Base-by-base conservation (phyloP, 2,329 filamentous ascomycete species). In the Sporothrix inflata region DNA sequence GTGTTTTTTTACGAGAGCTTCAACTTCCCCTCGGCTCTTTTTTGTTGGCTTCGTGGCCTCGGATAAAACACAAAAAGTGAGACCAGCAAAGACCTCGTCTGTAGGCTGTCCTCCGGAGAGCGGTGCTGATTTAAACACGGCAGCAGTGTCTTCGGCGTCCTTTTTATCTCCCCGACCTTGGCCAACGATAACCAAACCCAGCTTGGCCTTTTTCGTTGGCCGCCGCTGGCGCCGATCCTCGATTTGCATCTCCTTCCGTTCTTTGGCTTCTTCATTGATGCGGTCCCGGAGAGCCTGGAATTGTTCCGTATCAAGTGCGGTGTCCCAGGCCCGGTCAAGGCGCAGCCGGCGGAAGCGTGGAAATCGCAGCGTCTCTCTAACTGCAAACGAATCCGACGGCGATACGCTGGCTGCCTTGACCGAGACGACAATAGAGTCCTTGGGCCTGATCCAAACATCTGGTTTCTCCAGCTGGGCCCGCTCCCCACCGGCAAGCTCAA, bases 371-470 rank as follows among this genome's bases (percentile, higher is more conserved):
- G 96, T 98, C 74, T 91, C 84, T 0, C 88, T 88, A 19, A 89
- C 89, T 8, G 91, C 90, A 79, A 98, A 98, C 73, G 92, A 89
- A 69, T 94, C 92, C 0, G 92, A 95, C 0, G 85, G 82, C 0
- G 87, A 89, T 0, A 97, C 88, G 24, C 90, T 93, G 0, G 95
- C 91, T 3, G 94, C 96, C 81, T 98, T 99, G 74, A 96, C 92
- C 60, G 92, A 91, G 0, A 99, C 77, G 0, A 99, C 94, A 19
- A 99, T 81, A 0, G 94, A 98, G 74, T 98, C 93, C 69, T 88
- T 90, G 0, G 96, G 94, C 45, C 91, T 90, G 78, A 99, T 98
- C 94, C 94, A 99, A 70, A 94, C 88, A 78, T 99, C 95, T 0
- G 96, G 96, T 63, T 86, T 85, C 80, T 98, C 95, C 74, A 87